Evolutionary conservation across 2,329 filamentous ascomycete genomes (phyloP).

Genomic region (Epichloe bromicola): DNA sequence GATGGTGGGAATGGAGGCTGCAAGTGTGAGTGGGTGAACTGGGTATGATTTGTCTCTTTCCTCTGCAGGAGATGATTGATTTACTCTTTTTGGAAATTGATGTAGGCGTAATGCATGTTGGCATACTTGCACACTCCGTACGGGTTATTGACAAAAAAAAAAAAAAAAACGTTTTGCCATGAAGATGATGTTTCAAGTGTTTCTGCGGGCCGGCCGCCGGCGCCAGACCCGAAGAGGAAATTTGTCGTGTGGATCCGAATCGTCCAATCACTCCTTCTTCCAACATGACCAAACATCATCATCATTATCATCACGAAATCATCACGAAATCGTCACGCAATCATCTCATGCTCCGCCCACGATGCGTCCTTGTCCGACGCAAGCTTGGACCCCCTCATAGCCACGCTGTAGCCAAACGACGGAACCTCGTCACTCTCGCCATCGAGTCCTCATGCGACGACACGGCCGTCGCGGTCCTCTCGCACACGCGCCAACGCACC

Average conservation of each 20-base stretch:
- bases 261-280: no score
- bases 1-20: constrained; percentile 53
- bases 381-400: background rate
- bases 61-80: background rate
- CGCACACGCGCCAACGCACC: constrained; percentile 36
- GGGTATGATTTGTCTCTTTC: constrained; percentile 9
- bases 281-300: background rate
- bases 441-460: constrained; percentile 89
- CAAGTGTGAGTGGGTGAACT: constrained; percentile 49
- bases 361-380: background rate
- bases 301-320: background rate
- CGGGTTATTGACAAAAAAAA: background rate
- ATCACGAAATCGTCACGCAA: background rate
- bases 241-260: no score
- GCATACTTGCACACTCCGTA: background rate
- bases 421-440: constrained; percentile 45
- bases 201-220: background rate
- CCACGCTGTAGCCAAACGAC: constrained; percentile 1
- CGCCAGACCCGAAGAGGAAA: background rate
- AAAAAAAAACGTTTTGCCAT: background rate
- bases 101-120: background rate
- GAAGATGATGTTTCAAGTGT: no score
- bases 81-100: background rate
- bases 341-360: constrained; percentile 3
- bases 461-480: constrained; percentile 74